Evolutionary conservation across 1,139 yeast genomes (phyloP).

Genomic region (Suhomyces taliae): DNA sequence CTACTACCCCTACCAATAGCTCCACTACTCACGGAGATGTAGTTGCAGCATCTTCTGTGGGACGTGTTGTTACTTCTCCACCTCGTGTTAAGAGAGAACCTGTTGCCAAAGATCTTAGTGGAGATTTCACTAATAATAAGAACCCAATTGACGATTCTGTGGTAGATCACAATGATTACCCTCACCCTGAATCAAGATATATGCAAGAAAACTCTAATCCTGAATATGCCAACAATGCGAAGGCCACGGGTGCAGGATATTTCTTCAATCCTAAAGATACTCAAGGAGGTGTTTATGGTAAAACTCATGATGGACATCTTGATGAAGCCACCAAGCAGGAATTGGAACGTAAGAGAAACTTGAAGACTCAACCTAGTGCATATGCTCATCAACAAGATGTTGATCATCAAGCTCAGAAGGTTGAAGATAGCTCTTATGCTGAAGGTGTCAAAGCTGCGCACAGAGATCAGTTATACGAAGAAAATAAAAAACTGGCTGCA

Average conservation of each 20-base stretch:
- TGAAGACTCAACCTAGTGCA: slow-evolving; percentile 34
- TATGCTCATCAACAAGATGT: slow-evolving; percentile 20
- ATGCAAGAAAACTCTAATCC: slow-evolving; percentile 24
- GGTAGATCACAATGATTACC: slow-evolving; percentile 7
- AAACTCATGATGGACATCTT: slow-evolving; percentile 6
- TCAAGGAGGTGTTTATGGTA: slow-evolving; percentile 31
- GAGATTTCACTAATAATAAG: slow-evolving; percentile 37
- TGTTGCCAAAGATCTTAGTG: slow-evolving; percentile 28
- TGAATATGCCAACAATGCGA: slow-evolving; percentile 32
- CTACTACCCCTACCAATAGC: not conserved
- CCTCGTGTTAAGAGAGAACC: slow-evolving; percentile 32
- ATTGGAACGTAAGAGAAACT: slow-evolving; percentile 21
- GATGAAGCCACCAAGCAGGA: slow-evolving; percentile 32
- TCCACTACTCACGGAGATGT: slow-evolving; percentile 3
- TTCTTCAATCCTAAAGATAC: slow-evolving; percentile 40
- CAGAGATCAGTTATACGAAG: slow-evolving; percentile 10
- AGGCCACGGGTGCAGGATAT: slow-evolving; percentile 31
- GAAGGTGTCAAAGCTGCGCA: slow-evolving; percentile 18
- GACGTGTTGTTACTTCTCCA: slow-evolving; percentile 33
- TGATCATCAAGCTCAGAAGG: slow-evolving; percentile 13
- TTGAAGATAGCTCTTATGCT: slow-evolving; percentile 17
- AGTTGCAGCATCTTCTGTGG: slow-evolving; percentile 24
- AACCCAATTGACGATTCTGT: slow-evolving; percentile 28
- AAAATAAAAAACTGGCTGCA: slow-evolving; percentile 7
- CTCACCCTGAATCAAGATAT: not conserved